Evolutionary conservation across 2,329 filamentous ascomycete genomes (phyloP), one percentile per base, ranked within the genome.

Genomic region (Pyrenophora tritici-repentis): DNA sequence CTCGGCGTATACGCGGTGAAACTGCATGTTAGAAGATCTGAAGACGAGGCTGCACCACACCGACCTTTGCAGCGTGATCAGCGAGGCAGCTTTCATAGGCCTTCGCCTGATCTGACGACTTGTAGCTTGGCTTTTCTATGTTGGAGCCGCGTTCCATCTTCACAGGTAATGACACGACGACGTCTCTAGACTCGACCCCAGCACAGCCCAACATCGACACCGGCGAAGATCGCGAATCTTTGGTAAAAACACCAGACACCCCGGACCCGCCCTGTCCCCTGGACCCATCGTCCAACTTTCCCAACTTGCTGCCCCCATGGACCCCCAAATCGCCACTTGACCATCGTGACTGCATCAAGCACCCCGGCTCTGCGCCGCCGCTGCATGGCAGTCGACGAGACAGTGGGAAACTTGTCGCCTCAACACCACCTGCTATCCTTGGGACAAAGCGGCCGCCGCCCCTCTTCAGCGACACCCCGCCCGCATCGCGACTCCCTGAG

Each of bases 381-480:
- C 52, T 51, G 31, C 47, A 39, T 40, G 42, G 42, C 42, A 49
- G 46, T 34, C 43, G 53, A 29, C 45, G 34, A 13, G 39, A 31
- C 41, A 37, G 32, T 20, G 50, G 43, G 38, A 39, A 20, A 12
- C 48, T 41, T 10, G 16, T 35, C 14, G 39, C 53, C 5, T 56
- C 34, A 26, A 63, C 64, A 12, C 62, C 61, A 35, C 55, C 62
- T 26, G 46, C 58, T 3, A 42, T 61, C 20, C 53, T 58, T 24
- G 62, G 66, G n/a, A 58, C 32, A 34, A 70, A 70, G 51, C 62
- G 66, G 22, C 46, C 56, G 17, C 40, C 46, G 26, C 41, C 47
- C 7, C 40, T 42, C 36, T 36, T 40, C 22, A 26, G 16, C 43
- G 29, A 53, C 40, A 20, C 34, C 34, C 36, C 48, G 13, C 40